A percentile compares a stretch with the other conserved stretches of the same genome.
Conservation (phyloP, 192 early-diverging fungal genomes). For the Funneliformis mosseae region DNA sequence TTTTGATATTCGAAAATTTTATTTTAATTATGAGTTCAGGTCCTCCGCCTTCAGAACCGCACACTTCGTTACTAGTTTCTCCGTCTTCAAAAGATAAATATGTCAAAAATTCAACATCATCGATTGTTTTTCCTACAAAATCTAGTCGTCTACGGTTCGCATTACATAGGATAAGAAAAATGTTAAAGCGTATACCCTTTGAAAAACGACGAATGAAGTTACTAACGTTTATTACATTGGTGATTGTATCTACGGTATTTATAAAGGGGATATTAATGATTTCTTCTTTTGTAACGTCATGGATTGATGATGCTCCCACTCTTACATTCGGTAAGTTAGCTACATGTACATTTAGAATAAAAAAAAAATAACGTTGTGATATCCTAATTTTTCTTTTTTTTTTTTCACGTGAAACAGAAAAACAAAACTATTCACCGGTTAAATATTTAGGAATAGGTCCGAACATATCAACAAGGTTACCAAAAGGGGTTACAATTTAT, state of each 20-base stretch:
- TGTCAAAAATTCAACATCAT: background rate
- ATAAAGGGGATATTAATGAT: background rate
- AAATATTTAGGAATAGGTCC: slow-evolving; percentile 44
- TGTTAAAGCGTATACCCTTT: background rate
- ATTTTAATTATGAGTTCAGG: background rate
- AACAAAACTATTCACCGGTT: background rate
- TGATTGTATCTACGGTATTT: background rate
- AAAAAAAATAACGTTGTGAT: too few relatives aligned
- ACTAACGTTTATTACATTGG: background rate
- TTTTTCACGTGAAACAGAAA: background rate
- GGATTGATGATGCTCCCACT: background rate
- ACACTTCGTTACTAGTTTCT: background rate
- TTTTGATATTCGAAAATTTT: too few relatives aligned
- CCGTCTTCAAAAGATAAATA: background rate
- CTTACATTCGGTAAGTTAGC: background rate
- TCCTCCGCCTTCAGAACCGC: background rate
- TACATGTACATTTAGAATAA: too few relatives aligned
- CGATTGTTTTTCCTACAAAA: background rate
- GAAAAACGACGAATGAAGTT: background rate
- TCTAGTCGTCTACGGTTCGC: background rate
- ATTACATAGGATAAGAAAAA: background rate
- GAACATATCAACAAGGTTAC: slow-evolving; percentile 34
- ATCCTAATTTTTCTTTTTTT: too few relatives aligned
- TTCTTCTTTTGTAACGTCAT: background rate
- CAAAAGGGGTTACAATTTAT: slow-evolving; percentile 47